Evolutionary conservation across 192 early-diverging fungal genomes (phyloP).

Genomic region (Rhizophagus prolifer): DNA sequence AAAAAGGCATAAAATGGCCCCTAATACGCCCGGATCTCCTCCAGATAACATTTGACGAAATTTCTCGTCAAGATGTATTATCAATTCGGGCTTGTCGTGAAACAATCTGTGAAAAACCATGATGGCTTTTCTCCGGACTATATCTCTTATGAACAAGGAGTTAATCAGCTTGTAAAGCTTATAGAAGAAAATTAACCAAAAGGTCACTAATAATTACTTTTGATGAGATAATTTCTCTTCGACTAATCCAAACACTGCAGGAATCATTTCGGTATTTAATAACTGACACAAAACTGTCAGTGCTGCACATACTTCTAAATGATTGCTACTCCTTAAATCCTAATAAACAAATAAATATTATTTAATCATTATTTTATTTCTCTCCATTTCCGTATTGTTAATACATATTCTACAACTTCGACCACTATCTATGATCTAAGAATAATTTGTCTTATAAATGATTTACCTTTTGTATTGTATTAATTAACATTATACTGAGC

Average conservation of each 20-base stretch:
- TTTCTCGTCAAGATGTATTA: conserved; percentile 38
- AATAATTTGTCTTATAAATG: not conserved
- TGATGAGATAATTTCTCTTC: conserved; percentile 39
- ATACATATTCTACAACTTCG: no score
- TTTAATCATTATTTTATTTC: no score
- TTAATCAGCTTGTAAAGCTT: not conserved
- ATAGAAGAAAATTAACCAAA: not conserved
- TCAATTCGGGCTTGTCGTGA: conserved; percentile 32
- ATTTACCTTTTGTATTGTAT: conserved; percentile 53
- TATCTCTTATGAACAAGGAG: conserved; percentile 35
- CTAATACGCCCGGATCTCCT: conserved; percentile 49
- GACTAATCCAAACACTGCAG: conserved; percentile 41
- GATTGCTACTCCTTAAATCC: conserved; percentile 57
- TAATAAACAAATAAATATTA: conserved; percentile 10
- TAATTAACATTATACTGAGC: conserved; percentile 55
- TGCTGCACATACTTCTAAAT: conserved; percentile 49
- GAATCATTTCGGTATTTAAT: conserved; percentile 44
- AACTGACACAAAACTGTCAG: conserved; percentile 51
- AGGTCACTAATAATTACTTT: conserved; percentile 38
- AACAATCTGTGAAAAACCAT: conserved; percentile 46
- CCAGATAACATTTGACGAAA: conserved; percentile 44
- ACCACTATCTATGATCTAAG: no score
- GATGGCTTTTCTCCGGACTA: conserved; percentile 52
- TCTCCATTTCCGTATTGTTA: no score
- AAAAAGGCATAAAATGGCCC: conserved; percentile 44